Evolutionary conservation across 2,329 filamentous ascomycete species (phyloP), one percentile per base, ranked within the genome.

Genomic region (Venturia oleaginea): DNA sequence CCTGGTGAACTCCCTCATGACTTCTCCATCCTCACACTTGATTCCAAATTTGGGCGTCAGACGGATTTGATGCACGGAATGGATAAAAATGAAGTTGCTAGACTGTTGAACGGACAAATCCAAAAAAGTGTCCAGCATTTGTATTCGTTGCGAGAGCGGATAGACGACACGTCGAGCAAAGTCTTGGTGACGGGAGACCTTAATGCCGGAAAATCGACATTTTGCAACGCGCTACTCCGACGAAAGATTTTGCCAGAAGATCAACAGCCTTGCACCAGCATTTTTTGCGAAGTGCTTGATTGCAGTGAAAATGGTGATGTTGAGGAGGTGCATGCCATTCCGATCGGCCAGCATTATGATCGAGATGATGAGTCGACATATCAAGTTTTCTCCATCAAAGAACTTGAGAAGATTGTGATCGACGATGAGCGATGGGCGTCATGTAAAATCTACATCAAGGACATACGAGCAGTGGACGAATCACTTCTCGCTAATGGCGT

Each of bases 121-220:
- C 89, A 88, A 70, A 91, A 94, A 67, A 97, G 92, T 74, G 89
- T 97, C 72, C 91, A 92, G 70, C 94, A 99, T 76, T 83, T 99
- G 1, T 82, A 91, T 64, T 86, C 90, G 0, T 81, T 99, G 40
- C 87, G 92, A 66, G 94, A 97, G 69, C 87, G 94, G 63, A 99
- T 99, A 67, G 94, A 97, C 74, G 94, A 99, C 75, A 97, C 91
- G 0, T 91, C 93, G 4, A 97, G 93, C 77, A 99, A 99, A 75
- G 94, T 99, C 1, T 78, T 99, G 65, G 87, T 99, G 22, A 99
- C 94, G 0, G 94, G 94, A 71, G 94, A 99, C 73, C 77, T 99
- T 63, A 99, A 99, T 72, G 93, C 94, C 10, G 94, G 94, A 72
- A 99, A 99, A 74, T 99, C 94, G 4, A 99, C 94, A 0, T 99